Percentiles rank a stretch among this genome's conserved stretches.
phyloP scores from a whole-genome alignment of 78 protist genomes.

The Dictyostelium intermedium region DNA sequence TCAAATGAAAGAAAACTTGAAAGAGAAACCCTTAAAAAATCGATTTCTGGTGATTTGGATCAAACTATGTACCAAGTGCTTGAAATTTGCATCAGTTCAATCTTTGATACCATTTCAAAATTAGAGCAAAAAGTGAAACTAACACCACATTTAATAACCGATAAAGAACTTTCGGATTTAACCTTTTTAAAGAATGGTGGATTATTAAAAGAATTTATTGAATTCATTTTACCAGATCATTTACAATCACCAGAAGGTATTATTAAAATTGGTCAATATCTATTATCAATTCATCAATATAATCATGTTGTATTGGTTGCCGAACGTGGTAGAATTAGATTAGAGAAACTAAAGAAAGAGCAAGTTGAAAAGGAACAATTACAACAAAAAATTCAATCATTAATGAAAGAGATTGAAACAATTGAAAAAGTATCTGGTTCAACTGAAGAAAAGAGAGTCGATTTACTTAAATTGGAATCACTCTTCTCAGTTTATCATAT shows the following conservation, averaged over 20 bases:
- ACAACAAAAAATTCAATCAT: neutral
- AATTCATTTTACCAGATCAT: slow-evolving; percentile 35
- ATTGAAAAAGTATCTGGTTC: slow-evolving; percentile 34
- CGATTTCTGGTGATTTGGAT: neutral
- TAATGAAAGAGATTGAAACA: slow-evolving; percentile 17
- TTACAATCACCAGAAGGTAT: slow-evolving; percentile 38
- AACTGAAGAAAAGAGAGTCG: neutral
- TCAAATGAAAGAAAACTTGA: neutral
- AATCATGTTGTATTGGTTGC: slow-evolving; percentile 54
- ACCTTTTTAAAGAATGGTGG: slow-evolving; percentile 8
- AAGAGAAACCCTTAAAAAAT: neutral
- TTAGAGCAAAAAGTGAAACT: neutral
- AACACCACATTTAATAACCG: neutral
- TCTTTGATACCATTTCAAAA: slow-evolving; percentile 15
- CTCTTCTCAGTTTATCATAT: neutral
- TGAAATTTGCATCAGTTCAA: slow-evolving; percentile 2
- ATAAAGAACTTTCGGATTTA: neutral
- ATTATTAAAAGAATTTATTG: slow-evolving; percentile 45
- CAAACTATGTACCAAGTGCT: neutral
- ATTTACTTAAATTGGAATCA: neutral
- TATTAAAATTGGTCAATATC: slow-evolving; percentile 17
- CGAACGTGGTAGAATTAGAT: slow-evolving; percentile 45
- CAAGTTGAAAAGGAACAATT: slow-evolving; percentile 7
- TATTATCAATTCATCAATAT: slow-evolving; percentile 20
- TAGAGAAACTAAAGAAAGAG: slow-evolving; percentile 1